Evolutionary conservation across 2,329 filamentous ascomycete genomes (phyloP), one percentile per base, ranked within the genome.

Genomic region (Magnaporthiopsis incrustans): DNA sequence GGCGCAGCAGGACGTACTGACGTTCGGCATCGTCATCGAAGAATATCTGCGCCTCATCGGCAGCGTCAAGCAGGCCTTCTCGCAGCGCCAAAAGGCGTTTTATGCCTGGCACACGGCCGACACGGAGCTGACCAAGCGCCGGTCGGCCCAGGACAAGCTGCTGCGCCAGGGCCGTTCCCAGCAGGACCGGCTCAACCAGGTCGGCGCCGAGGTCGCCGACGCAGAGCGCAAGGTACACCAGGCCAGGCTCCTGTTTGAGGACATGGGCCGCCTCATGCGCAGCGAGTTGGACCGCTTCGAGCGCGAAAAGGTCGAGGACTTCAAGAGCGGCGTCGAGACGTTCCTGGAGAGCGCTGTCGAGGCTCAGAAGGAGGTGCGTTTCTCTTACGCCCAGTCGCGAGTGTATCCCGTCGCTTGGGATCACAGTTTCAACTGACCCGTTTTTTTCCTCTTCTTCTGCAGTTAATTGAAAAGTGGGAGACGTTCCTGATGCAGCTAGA

Each of bases 11-110:
- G 95, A 99, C 73, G 89, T 98, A 38, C 82, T 99, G 62, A 99
- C 95, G 0, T 87, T 99, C 68, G 95, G 95, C 53, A 98, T 98
- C 72, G 96, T 96, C 58, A 93, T 99, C 67, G 95, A 99, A 68
- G 95, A 99, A 77, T 99, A 99, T 77, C 96, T 99, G 70, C 91
- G 95, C 6, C 79, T 99, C 58, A 98, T 99, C 70, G 92, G 92
- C 38, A 96, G 91, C 64, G 91, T 98, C 66, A 99, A 99, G 81
- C 91, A 89, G 67, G 91, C 95, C 0, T 99, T 99, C 73, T 79
- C 84, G 50, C 93, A 97, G 76, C 88, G 95, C 64, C 95, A 99
- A 75, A 97, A 97, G 76, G 91, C 93, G 1, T 99, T 95, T 73
- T 91, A 98, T 74, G 88, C 90, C 58, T 99, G 95, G 94, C 93